A percentile compares a stretch with the other conserved stretches of the same genome.
These are phyloP conservation scores for Teratosphaeria viscida DNA, from an alignment of 2,329 filamentous ascomycete genomes.

Conservation along the genomic window DNA sequence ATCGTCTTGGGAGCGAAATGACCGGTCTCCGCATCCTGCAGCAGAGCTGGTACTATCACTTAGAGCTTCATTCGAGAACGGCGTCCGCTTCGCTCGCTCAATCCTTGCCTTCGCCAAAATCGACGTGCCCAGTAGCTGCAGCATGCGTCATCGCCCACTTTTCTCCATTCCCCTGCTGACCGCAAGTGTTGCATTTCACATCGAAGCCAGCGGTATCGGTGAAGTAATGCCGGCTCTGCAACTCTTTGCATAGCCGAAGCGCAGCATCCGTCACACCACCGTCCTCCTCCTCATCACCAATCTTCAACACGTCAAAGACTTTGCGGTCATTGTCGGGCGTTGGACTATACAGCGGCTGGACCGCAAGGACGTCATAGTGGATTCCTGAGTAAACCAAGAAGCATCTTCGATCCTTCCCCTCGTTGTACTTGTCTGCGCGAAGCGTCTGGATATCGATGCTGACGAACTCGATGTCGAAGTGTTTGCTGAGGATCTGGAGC, in stretches of 20 bases:
- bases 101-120: constrained; percentile 37
- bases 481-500: constrained; percentile 69
- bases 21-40: not conserved
- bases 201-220: constrained; percentile 76
- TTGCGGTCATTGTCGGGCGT: constrained; percentile 71
- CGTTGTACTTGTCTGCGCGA: constrained; percentile 66
- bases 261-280: constrained; percentile 50
- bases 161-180: constrained; percentile 58
- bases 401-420: constrained; percentile 57
- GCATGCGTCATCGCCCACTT: constrained; percentile 53
- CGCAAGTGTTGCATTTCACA: constrained; percentile 66
- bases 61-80: no score
- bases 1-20: not conserved
- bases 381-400: constrained; percentile 85
- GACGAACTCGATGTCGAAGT: constrained; percentile 78
- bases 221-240: constrained; percentile 69
- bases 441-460: constrained; percentile 68
- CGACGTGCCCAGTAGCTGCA: constrained; percentile 47
- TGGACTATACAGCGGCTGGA: constrained; percentile 52
- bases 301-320: constrained; percentile 48
- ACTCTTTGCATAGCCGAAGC: constrained; percentile 39
- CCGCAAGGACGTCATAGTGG: constrained; percentile 82
- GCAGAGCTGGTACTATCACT: no score
- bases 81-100: not conserved
- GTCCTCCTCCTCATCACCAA: constrained; percentile 33